Conservation (phyloP, 2,329 filamentous ascomycete species). For the Ophiostoma ulmi region DNA sequence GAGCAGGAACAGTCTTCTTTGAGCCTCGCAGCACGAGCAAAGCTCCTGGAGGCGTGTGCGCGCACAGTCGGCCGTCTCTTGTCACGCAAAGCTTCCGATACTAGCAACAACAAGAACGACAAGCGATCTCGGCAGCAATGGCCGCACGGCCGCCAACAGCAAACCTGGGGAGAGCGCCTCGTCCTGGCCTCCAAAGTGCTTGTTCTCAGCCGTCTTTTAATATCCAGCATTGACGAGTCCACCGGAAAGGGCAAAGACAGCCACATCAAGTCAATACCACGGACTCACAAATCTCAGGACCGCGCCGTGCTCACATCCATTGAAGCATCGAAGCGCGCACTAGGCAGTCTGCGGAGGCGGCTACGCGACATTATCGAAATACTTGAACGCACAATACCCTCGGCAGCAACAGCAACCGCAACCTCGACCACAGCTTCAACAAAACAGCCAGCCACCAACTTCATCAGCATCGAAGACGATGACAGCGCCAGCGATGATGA, state of each 20-base stretch:
- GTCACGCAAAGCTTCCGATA: conserved; percentile 15
- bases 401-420: background rate
- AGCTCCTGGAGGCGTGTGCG: conserved; percentile 49
- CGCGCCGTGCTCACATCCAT: conserved; percentile 40
- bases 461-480: background rate
- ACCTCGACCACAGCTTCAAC: background rate
- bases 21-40: conserved; percentile 40
- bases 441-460: background rate
- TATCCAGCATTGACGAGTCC: conserved; percentile 59
- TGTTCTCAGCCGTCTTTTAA: conserved; percentile 68
- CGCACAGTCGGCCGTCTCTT: conserved; percentile 48
- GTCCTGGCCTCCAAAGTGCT: conserved; percentile 64
- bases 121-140: conserved; percentile 31
- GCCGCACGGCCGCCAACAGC: conserved; percentile 29
- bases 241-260: background rate
- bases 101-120: background rate
- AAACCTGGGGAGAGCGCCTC: conserved; percentile 45
- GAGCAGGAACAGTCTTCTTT: conserved; percentile 30
- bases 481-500: conserved; percentile 3
- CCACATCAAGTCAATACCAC: background rate
- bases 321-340: conserved; percentile 58
- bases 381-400: conserved; percentile 23
- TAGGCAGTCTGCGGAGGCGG: conserved; percentile 57
- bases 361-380: conserved; percentile 64
- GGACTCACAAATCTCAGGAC: conserved; percentile 25